Percentiles rank a stretch among this genome's conserved stretches.
Evolutionary conservation across 1,284 basidiomycete genomes (phyloP).

Genomic region (Cystobasidium slooffiae): DNA sequence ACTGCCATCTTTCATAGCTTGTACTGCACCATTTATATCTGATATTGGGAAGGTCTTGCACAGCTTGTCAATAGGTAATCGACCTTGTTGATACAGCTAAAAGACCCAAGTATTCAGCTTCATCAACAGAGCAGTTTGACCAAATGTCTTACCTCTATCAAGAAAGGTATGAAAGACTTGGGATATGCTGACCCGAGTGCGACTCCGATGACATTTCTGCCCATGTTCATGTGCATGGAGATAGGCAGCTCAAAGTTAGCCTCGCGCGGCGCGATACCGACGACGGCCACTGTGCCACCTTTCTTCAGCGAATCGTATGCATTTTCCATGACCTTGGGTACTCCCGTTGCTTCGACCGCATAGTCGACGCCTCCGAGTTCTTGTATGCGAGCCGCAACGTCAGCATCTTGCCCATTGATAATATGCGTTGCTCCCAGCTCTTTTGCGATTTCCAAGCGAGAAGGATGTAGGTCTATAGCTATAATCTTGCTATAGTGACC

Average conservation of each 20-base stretch:
- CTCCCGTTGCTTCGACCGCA: conserved; percentile 26
- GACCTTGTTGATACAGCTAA: conserved; percentile 20
- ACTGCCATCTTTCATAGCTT: conserved; percentile 31
- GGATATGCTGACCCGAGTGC: conserved; percentile 1
- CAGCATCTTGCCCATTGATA: conserved; percentile 3
- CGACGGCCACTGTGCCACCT: conserved; percentile 10
- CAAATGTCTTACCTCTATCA: not conserved
- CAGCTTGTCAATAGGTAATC: conserved; percentile 22
- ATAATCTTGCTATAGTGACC: conserved; percentile 17
- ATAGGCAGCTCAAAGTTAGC: conserved; percentile 14
- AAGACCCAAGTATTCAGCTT: not conserved
- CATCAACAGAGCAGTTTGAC: not conserved
- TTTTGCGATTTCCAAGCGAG: conserved; percentile 24
- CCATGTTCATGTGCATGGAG: not conserved
- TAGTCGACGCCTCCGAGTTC: conserved; percentile 24
- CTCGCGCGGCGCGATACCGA: conserved; percentile 17
- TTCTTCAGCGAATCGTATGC: conserved; percentile 7
- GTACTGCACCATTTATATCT: conserved; percentile 3
- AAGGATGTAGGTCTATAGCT: conserved; percentile 22
- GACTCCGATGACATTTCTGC: conserved; percentile 14
- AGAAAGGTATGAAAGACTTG: conserved; percentile 17
- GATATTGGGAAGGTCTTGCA: conserved; percentile 14
- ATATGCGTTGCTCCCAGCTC: conserved; percentile 25
- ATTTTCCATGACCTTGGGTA: conserved; percentile 4
- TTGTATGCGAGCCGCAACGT: conserved; percentile 2